Conservation (phyloP, 2,329 filamentous ascomycete species). For the Colletotrichum coccodes region DNA sequence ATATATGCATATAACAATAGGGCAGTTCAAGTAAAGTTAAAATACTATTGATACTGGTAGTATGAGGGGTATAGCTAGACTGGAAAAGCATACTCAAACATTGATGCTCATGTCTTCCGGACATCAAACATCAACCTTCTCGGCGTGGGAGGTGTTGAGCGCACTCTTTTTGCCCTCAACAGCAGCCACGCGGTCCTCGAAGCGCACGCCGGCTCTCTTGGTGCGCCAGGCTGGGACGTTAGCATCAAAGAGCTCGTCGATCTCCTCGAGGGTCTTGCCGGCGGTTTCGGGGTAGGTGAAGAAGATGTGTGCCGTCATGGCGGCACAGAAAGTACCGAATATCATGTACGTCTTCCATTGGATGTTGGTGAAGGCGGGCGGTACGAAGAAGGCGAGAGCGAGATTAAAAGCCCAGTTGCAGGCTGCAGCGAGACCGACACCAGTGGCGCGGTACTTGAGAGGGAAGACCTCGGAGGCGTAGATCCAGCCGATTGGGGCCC, state of each 20-base stretch:
- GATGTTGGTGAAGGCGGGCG: constrained; percentile 41
- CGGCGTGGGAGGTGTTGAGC: not conserved
- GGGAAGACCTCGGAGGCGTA: constrained; percentile 52
- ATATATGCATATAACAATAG: not conserved
- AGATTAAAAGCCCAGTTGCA: constrained; percentile 63
- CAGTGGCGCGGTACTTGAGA: constrained; percentile 60
- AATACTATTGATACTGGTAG: not conserved
- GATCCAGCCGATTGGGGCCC: constrained; percentile 45
- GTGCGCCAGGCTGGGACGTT: constrained; percentile 26
- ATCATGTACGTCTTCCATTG: constrained; percentile 39
- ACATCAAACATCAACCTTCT: not conserved
- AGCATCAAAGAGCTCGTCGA: constrained; percentile 34
- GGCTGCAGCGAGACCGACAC: constrained; percentile 62
- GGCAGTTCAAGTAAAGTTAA: not conserved
- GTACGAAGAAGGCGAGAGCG: constrained; percentile 59
- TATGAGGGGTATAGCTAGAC: not conserved
- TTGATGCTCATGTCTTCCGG: not conserved
- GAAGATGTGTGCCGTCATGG: constrained; percentile 37
- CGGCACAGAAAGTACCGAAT: constrained; percentile 32
- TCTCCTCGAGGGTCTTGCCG: constrained; percentile 37
- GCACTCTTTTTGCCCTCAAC: constrained; percentile 8
- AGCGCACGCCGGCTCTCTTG: constrained; percentile 3
- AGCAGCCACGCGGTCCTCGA: constrained; percentile 20
- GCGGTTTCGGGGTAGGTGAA: constrained; percentile 43
- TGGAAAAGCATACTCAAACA: too few species aligned